phyloP scores from a whole-genome alignment of 805 yeast species.

The Starmerella powellii region DNA sequence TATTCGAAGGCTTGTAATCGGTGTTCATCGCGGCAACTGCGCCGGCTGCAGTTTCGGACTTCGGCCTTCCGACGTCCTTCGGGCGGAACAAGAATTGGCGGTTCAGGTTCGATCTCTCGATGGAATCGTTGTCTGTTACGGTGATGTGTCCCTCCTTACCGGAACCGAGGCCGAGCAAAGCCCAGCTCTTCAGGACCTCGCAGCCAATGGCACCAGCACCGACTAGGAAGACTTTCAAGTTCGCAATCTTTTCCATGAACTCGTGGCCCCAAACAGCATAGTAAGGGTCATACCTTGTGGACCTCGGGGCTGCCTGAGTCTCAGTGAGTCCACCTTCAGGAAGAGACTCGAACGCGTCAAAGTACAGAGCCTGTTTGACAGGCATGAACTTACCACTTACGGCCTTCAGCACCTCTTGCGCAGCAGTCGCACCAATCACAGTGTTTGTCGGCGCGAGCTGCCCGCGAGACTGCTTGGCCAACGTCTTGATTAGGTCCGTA shows the following conservation, averaged over 20 bases:
- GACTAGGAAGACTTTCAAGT: constrained; percentile 75
- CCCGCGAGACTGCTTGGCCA: constrained; percentile 80
- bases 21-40: constrained; percentile 85
- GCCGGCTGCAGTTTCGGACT: constrained; percentile 77
- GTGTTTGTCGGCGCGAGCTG: constrained; percentile 85
- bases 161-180: constrained; percentile 86
- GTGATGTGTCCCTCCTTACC: constrained; percentile 77
- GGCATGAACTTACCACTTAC: constrained; percentile 95
- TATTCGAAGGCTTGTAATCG: constrained; percentile 54
- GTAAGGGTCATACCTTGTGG: constrained; percentile 85
- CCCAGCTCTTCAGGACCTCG: constrained; percentile 97
- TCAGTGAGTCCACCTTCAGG: constrained; percentile 41
- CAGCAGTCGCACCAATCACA: constrained; percentile 83
- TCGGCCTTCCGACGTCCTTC: constrained; percentile 81
- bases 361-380: constrained; percentile 79
- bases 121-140: constrained; percentile 88
- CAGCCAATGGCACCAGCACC: constrained; percentile 99
- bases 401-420: constrained; percentile 93
- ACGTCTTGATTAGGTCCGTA: constrained; percentile 52
- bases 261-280: constrained; percentile 84
- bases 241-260: constrained; percentile 60
- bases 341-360: constrained; percentile 83
- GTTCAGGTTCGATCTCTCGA: constrained; percentile 90
- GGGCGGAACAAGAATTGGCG: constrained; percentile 94
- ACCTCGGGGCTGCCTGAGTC: constrained; percentile 60